Percentiles rank a stretch among this genome's conserved stretches.
Conservation (phyloP, 352 stramenopile genomes). For the Phytophthora sojae region DNA sequence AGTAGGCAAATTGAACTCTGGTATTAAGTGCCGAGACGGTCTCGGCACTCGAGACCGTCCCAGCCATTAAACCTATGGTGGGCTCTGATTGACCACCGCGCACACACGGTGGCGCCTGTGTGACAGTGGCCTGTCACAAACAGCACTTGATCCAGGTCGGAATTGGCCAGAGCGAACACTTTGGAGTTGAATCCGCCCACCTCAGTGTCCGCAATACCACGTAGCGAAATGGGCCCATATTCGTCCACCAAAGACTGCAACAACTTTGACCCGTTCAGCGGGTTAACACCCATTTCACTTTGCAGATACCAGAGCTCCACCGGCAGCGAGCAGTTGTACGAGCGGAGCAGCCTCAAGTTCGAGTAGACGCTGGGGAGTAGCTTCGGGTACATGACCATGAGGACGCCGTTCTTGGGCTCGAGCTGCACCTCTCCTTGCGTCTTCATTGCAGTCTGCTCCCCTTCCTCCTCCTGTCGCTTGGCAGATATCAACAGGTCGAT, state of each 20-base stretch:
- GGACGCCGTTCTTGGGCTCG: conserved; percentile 36
- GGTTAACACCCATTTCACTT: conserved; percentile 35
- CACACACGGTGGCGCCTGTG: no score
- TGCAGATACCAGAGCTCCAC: conserved; percentile 62
- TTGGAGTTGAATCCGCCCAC: conserved; percentile 63
- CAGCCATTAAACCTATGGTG: no score
- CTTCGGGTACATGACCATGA: conserved; percentile 62
- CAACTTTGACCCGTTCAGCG: conserved; percentile 24
- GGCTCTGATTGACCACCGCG: no score
- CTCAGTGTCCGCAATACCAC: conserved; percentile 28
- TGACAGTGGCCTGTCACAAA: no score
- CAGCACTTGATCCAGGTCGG: conserved; percentile 48
- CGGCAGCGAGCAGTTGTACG: conserved; percentile 44
- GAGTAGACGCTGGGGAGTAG: conserved; percentile 49
- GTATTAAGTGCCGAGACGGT: no score
- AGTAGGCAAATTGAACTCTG: no score
- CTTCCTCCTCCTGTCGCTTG: conserved; percentile 14
- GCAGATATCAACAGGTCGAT: conserved; percentile 18
- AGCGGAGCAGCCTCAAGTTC: conserved; percentile 41
- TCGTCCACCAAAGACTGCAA: conserved; percentile 29
- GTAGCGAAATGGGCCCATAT: conserved; percentile 36
- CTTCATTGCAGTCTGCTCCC: neutral
- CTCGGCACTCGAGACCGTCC: no score
- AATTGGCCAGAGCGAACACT: conserved; percentile 49
- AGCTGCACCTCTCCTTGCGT: neutral